Base-by-base conservation (phyloP, 768 basidiomycete species). In the Candolleomyces aberdarensis region DNA sequence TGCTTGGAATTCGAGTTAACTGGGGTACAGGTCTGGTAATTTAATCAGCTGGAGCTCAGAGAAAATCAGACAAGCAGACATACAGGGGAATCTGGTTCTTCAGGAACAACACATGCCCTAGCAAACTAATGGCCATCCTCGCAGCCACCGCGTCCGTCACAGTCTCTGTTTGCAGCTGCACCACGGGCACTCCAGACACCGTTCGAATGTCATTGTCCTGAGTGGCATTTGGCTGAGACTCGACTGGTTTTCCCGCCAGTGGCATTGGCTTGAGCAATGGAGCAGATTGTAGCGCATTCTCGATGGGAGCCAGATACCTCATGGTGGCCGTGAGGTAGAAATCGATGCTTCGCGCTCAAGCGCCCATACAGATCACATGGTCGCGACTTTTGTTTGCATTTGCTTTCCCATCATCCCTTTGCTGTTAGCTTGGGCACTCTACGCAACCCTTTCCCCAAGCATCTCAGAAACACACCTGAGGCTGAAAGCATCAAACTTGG, bases 31-130 rank as follows among this genome's bases (percentile, higher is more conserved):
- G 90, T 49, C 90, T 90, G 56, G 40, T 22, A 52, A 43, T n/a
- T 22, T 15, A 5, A 32, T 50, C 31, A 47, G 60, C 32, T 3
- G 8, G 15, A 26, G 46, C 29, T 15, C 17, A 29, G 11, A 6
- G 19, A 44, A 32, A 31, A 29, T 9, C 31, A 14, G 32, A 40
- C n/a, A 20, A 32, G 20, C 52, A n/a, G 46, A 81, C 89, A 73
- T 66, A 92, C 90, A 92, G 85, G 1, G 90, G 91, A 0, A 92
- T 78, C 65, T 92, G 91, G 63, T 82, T 87, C 70, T 92, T 93
- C 58, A 92, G 74, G 67, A 89, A 93, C 17, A 92, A 70, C 2
- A 91, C 80, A 67, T 92, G 89, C 0, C 85, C 84, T 0, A 93
- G 74, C 29, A 91, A 71, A 60, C 81, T 83, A 13, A 79, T 76